Base-by-base conservation (phyloP, 176 grass and related monocot genomes). In the Triticum monococcum region DNA sequence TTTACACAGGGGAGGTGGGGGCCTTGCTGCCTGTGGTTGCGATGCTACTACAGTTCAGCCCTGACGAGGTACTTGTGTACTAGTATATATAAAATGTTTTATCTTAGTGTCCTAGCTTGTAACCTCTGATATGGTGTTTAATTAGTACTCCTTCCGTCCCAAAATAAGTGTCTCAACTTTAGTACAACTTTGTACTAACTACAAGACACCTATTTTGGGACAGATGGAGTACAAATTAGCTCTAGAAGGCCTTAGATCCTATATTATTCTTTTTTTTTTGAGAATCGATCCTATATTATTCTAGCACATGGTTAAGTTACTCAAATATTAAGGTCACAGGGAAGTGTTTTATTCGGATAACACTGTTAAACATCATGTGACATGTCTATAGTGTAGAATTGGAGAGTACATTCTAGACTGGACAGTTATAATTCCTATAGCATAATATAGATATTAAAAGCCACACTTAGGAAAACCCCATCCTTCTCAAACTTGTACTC, bases 41-140 rank as follows among this genome's bases (percentile, higher is more conserved):
- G 32, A 99, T 89, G 31, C 80, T 99, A 82, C 80, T 99, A 85
- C 97, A 99, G 85, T 99, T 99, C 78, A 99, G 94, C 79, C 97
- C 94, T 24, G 97, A 96, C 32, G 97, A 99, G 97, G 97, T 99
- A 83, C 2, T 26, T 4, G 16, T 16, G 28, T 66, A 84, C 20
- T 82, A 23, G 12, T 5, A 46, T 46, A 9, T 46, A 45, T 50
- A 84, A 26, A 83, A 22, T 12, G 2, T 71, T 76, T 40, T 54
- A 77, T 67, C 60, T 73, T 68, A 7, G 8, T 73, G 57, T 86
- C 12, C 64, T 81, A 81, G 9, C 10, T 22, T 79, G 10, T 40
- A 68, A 31, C 36, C 64, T 74, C 8, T 84, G 22, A 18, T 60
- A 82, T 77, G 54, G 0, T 80, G 64, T 63, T 40, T 65, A 74